A percentile compares a stretch with the other conserved stretches of the same genome.
phyloP scores from a whole-genome alignment of 2,329 filamentous ascomycete genomes.

The Cladosporium velox region DNA sequence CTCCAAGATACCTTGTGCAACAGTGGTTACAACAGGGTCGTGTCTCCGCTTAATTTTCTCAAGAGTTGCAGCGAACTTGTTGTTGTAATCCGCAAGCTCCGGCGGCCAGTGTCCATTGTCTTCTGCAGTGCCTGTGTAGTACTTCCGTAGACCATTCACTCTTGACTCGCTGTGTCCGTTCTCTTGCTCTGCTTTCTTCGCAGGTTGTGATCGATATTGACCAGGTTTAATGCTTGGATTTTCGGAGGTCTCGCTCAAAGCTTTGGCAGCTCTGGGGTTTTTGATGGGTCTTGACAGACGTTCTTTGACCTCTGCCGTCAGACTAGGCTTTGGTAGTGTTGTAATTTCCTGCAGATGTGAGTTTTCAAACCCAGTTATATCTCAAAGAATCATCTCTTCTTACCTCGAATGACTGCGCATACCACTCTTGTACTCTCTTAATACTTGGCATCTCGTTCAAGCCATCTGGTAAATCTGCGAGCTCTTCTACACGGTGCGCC shows the following conservation, averaged over 20 bases:
- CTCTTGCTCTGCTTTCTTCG: conserved; percentile 12
- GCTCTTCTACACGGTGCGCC: conserved; percentile 93
- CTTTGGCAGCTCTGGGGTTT: conserved; percentile 58
- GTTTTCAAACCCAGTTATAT: conserved; percentile 26
- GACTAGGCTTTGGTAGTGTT: conserved; percentile 72
- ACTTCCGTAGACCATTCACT: conserved; percentile 61
- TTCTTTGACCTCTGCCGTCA: conserved; percentile 74
- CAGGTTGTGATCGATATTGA: conserved; percentile 68
- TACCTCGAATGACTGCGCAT: conserved; percentile 99
- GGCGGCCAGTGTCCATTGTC: conserved; percentile 89
- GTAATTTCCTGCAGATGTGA: conserved; percentile 76
- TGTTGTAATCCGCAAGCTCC: conserved; percentile 92
- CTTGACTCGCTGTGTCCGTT: conserved; percentile 45
- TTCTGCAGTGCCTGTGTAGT: conserved; percentile 83
- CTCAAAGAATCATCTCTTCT: conserved; percentile 36
- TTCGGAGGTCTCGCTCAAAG: conserved; percentile 78
- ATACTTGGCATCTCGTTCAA: conserved; percentile 98
- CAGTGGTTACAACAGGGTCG: conserved; percentile 95
- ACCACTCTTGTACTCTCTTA: conserved; percentile 93
- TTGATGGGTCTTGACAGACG: conserved; percentile 71
- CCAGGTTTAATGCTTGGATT: conserved; percentile 88
- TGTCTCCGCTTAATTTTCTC: conserved; percentile 95
- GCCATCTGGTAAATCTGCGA: conserved; percentile 88
- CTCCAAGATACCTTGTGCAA: conserved; percentile 95
- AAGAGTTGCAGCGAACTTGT: conserved; percentile 81